Base-by-base conservation (phyloP, 2,329 filamentous ascomycete genomes). In the Colletotrichum sp. region DNA sequence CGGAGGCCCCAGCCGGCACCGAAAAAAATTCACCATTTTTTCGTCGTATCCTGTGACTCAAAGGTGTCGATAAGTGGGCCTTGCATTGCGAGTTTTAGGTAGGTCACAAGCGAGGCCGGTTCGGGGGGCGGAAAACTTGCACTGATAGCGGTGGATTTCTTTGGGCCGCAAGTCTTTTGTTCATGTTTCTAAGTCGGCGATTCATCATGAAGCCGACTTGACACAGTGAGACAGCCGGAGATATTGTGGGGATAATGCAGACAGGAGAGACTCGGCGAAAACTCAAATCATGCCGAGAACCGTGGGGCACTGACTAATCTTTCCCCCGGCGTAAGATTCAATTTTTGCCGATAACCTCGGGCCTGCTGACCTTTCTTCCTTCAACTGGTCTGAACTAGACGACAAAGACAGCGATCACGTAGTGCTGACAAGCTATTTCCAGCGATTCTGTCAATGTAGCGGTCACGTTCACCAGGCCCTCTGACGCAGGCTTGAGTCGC, bases 11-110 rank as follows among this genome's bases (percentile, higher is more conserved):
- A 30, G 3, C 28, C 58, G 64, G 64, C 43, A 32, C 16, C 24
- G 16, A 28, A 30, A 65, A 34, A 34, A 60, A 32, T 52, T 64
- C 32, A 52, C 43, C 73, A 38, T 68, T 75, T 68, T 67, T 63
- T 32, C 6, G 16, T 60, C 43, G 55, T 60, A 52, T 68, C n/a
- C 64, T 64, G 21, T 73, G 73, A 73, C 64, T 75, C 70, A 68
- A 73, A 48, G 18, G 28, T 60, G 34, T 68, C 34, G 70, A 48
- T 30, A 24, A 68, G 73, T 75, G 73, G 73, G 34, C 57, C 70
- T 21, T 4, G 43, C 24, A 60, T 48, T 28, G 32, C 57, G 57
- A n/a, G 30, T 57, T 63, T n/a, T 43, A 16, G 58, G 3, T n/a
- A 28, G 58, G 58, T 61, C 28, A 61, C 28, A 55, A 34, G 36